These are phyloP conservation scores for Aspergillus tanneri DNA, from an alignment of 2,329 filamentous ascomycete species.

Conservation along the genomic window DNA sequence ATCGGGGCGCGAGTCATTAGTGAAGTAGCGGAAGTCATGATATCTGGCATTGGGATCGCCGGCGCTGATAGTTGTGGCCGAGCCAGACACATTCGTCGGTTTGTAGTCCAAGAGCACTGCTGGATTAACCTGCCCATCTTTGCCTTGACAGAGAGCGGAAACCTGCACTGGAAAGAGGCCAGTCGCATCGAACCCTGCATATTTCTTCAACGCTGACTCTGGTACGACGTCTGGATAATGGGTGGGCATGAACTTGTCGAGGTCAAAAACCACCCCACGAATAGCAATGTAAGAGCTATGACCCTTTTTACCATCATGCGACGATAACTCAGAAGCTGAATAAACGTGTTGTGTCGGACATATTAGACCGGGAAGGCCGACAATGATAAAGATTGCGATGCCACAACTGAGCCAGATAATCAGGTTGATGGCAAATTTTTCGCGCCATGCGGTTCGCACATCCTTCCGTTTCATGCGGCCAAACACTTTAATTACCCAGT, in stretches of 20 bases:
- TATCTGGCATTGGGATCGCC: slow-evolving; percentile 74
- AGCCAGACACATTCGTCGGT: slow-evolving; percentile 70
- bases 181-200: slow-evolving; percentile 85
- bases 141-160: slow-evolving; percentile 82
- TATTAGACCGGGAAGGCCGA: slow-evolving; percentile 81
- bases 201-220: slow-evolving; percentile 66
- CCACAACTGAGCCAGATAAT: slow-evolving; percentile 88
- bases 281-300: slow-evolving; percentile 71
- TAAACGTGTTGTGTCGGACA: slow-evolving; percentile 90
- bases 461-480: slow-evolving; percentile 91
- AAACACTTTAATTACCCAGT: slow-evolving; percentile 72
- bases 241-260: slow-evolving; percentile 67
- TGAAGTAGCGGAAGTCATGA: slow-evolving; percentile 88
- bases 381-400: slow-evolving; percentile 81
- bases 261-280: slow-evolving; percentile 84
- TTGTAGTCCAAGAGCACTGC: slow-evolving; percentile 84
- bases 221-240: slow-evolving; percentile 75
- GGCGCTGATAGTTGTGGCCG: slow-evolving; percentile 62
- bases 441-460: slow-evolving; percentile 87
- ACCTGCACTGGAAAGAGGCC: slow-evolving; percentile 91
- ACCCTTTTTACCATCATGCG: slow-evolving; percentile 69
- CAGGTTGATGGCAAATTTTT: slow-evolving; percentile 97
- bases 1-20: slow-evolving; percentile 76
- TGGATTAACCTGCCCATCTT: slow-evolving; percentile 62
- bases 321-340: slow-evolving; percentile 71